Percentiles rank a stretch among this genome's conserved stretches.
These are phyloP conservation scores for Pholiota adiposa DNA, from an alignment of 1,284 basidiomycete species.

Conservation along the genomic window DNA sequence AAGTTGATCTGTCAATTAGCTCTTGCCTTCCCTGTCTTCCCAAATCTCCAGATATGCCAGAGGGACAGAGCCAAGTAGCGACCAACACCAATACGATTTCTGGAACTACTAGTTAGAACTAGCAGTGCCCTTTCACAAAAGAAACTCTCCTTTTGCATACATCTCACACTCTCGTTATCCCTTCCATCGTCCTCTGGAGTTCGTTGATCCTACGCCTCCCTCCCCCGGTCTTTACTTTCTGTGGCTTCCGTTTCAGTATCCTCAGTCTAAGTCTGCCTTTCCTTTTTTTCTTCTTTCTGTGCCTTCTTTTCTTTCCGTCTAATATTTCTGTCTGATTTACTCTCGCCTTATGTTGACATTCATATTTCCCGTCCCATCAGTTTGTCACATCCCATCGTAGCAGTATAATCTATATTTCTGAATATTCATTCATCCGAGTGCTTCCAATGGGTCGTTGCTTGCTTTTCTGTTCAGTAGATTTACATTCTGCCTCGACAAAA, in stretches of 20 bases:
- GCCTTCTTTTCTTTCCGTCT: background rate
- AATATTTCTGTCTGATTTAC: background rate
- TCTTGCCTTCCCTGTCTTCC: too few relatives aligned
- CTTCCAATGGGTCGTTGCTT: too few relatives aligned
- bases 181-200: background rate
- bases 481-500: too few relatives aligned
- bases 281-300: background rate
- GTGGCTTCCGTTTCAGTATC: background rate
- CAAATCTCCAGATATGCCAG: background rate
- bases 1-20: too few relatives aligned
- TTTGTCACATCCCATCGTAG: constrained; percentile 16
- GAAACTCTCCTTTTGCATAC: background rate
- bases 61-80: too few relatives aligned
- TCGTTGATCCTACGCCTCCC: too few relatives aligned
- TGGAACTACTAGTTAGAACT: too few relatives aligned
- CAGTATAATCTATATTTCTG: constrained; percentile 14
- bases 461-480: too few relatives aligned
- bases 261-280: background rate
- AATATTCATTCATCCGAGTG: too few relatives aligned
- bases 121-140: too few relatives aligned
- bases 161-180: background rate
- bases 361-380: background rate
- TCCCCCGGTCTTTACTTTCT: background rate
- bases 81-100: too few relatives aligned
- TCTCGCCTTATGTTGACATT: background rate